phyloP scores from a whole-genome alignment of 2,329 filamentous ascomycete genomes.

The Penicillium vulpinum region DNA sequence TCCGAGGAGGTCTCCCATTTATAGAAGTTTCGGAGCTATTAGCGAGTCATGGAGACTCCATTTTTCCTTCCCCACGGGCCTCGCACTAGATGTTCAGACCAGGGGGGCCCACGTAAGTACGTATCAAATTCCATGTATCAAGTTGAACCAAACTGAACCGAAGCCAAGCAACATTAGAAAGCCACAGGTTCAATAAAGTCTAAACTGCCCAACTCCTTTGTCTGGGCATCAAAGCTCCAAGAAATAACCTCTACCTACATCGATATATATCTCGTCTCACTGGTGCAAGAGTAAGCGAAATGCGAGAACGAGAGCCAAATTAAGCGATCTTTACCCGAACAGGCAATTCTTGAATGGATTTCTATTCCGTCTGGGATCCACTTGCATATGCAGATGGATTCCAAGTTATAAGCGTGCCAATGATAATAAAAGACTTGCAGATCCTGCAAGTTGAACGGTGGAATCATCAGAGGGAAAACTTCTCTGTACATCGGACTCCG shows the following conservation, averaged over 20 bases:
- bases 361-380: constrained; percentile 16
- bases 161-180: not conserved
- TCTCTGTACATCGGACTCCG: not conserved
- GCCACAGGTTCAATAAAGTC: not conserved
- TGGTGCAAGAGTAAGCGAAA: not conserved
- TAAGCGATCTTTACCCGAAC: constrained; percentile 21
- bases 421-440: not conserved
- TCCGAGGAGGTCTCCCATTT: not conserved
- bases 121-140: not conserved
- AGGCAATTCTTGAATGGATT: constrained; percentile 10
- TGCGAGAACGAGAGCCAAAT: constrained; percentile 19
- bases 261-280: not conserved
- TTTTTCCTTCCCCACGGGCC: not conserved
- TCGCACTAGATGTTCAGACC: not conserved
- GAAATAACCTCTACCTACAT: not conserved
- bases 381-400: not conserved
- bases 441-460: not conserved
- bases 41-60: not conserved
- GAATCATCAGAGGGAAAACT: not conserved
- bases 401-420: not conserved
- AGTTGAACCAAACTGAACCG: not conserved
- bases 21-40: not conserved
- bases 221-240: not conserved
- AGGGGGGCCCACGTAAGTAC: not conserved
- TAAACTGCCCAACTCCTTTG: not conserved